Base-by-base conservation (phyloP, 2,329 filamentous ascomycete species). In the Sporothrix sp. region DNA sequence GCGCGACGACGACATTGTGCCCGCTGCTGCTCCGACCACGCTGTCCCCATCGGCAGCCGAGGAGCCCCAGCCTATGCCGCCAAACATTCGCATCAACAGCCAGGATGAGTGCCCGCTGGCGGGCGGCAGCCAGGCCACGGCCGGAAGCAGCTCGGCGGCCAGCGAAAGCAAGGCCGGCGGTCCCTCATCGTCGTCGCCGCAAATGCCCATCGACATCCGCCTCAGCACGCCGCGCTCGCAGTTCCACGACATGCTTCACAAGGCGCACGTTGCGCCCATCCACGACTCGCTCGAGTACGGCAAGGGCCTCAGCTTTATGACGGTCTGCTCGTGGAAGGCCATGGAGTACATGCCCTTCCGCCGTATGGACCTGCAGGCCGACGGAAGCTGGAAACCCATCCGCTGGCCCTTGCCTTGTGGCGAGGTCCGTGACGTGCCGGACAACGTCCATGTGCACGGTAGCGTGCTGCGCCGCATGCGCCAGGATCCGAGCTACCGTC, bases 271-370 rank as follows among this genome's bases (percentile, higher is more conserved):
- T 2, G 70, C 75, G 1, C 66, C 61, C 3, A 76, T 88, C 37
- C 85, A 91, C 61, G 86, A 90, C 62, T 86, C 83, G 3, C 73
- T 90, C 0, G 68, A 75, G 44, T 87, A 79, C 58, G 71, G 73
- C 11, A 75, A 78, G 11, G 85, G 85, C 0, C 68, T 85, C 4
- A 63, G 72, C 0, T 54, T 56, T 21, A 50, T 68, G 4, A 76
- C 80, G 0, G 84, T 87, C 0, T 58, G 83, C 0, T 75, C 73
- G 2, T 91, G 86, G 86, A 84, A 81, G 32, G 63, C 87, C 20
- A 87, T 91, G 85, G 87, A 91, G 60, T 89, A 84, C 62, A 69
- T 91, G 21, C 87, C 87, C 0, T 90, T 91, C 66, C 76, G 84
- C 1, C 74, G 87, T 21, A 90, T 93, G 84, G 87, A 91, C 58